phyloP scores from a whole-genome alignment of 177 flowering plant species.

The Vitis hybrid region DNA sequence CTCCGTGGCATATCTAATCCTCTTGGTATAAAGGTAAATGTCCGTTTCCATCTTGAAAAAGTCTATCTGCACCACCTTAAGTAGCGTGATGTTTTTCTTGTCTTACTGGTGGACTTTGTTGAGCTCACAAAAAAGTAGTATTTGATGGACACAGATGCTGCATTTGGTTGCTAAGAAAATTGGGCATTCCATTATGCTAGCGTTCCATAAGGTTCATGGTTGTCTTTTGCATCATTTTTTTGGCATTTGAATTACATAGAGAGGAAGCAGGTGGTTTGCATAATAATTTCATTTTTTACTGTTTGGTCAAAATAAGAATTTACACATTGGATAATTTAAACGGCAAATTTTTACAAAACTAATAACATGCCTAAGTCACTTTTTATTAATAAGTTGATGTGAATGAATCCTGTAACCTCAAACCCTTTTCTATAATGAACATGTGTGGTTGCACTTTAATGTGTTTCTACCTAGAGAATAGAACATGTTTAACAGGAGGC shows the following conservation, averaged over 20 bases:
- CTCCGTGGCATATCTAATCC: conserved; percentile 36
- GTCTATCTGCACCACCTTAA: no score
- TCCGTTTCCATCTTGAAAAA: neutral
- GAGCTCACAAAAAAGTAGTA: neutral
- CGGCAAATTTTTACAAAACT: no score
- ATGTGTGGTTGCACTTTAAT: no score
- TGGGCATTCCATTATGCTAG: neutral
- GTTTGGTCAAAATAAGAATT: neutral
- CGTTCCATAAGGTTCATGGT: neutral
- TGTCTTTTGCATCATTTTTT: neutral
- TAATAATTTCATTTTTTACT: neutral
- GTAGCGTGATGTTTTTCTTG: no score
- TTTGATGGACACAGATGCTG: neutral
- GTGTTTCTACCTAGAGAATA: no score
- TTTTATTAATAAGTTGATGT: no score
- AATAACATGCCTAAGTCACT: no score
- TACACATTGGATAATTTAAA: no score
- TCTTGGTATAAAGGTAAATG: conserved; percentile 35
- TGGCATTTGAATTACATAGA: neutral
- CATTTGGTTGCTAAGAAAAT: neutral
- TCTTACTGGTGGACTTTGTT: neutral
- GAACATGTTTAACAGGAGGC: no score
- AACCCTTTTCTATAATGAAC: no score
- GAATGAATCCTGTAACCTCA: no score
- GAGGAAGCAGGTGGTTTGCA: neutral